Percentiles rank a stretch among this genome's conserved stretches.
Conservation (phyloP, 495 filamentous ascomycete genomes). For the Aspergillus coremiiformis region DNA sequence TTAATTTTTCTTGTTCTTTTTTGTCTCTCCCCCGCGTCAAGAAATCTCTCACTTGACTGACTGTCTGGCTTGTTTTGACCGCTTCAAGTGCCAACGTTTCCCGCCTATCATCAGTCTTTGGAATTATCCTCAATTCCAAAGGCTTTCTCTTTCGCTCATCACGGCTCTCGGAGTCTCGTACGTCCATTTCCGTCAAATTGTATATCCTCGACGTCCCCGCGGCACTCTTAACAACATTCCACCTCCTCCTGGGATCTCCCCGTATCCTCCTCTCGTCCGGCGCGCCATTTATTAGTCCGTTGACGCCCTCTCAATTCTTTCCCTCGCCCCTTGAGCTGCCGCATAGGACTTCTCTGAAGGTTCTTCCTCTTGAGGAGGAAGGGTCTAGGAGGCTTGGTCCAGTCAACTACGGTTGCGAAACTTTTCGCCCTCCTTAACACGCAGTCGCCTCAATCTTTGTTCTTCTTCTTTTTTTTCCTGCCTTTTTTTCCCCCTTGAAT, state of each 20-base stretch:
- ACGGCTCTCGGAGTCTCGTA: constrained; percentile 66
- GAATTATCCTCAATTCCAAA: constrained; percentile 49
- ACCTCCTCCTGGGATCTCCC: constrained; percentile 60
- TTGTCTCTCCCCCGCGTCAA: constrained; percentile 5
- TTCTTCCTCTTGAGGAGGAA: constrained; percentile 96
- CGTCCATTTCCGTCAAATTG: constrained; percentile 74
- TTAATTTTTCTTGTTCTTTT: constrained; percentile 1
- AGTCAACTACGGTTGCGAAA: constrained; percentile 75
- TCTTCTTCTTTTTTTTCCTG: constrained; percentile 17
- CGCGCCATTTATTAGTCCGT: constrained; percentile 43
- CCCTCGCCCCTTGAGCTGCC: constrained; percentile 76
- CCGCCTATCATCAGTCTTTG: constrained; percentile 49
- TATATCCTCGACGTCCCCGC: constrained; percentile 48
- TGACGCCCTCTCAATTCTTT: constrained; percentile 48
- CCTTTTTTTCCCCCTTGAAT: constrained; percentile 1
- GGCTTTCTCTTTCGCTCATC: constrained; percentile 46
- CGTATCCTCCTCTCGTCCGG: constrained; percentile 46
- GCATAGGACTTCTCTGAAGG: constrained; percentile 93
- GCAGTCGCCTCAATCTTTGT: constrained; percentile 24
- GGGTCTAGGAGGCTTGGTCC: constrained; percentile 86
- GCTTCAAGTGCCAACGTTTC: too few species aligned
- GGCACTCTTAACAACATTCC: constrained; percentile 63
- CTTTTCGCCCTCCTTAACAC: constrained; percentile 86
- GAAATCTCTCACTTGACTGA: constrained; percentile 26
- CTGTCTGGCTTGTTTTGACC: too few species aligned